phyloP scores from a whole-genome alignment of 2,329 filamentous ascomycete species.

The Aspergillus sp. region DNA sequence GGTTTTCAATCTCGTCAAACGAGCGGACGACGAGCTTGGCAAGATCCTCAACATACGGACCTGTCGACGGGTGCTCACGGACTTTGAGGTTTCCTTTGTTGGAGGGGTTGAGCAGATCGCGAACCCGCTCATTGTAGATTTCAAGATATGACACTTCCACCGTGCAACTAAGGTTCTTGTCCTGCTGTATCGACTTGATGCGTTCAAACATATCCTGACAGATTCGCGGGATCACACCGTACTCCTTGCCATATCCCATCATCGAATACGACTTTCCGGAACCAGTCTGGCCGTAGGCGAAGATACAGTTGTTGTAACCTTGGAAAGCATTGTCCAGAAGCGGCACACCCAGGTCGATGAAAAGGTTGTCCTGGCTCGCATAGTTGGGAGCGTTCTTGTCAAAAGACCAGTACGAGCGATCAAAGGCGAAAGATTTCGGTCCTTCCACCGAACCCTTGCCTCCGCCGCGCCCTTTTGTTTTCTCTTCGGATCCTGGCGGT shows the following conservation, averaged over 20 bases:
- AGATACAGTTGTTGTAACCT: slow-evolving; percentile 99
- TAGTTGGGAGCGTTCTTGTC: slow-evolving; percentile 79
- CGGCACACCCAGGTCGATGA: slow-evolving; percentile 84
- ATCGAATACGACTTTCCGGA: slow-evolving; percentile 99
- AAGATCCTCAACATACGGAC: slow-evolving; percentile 96
- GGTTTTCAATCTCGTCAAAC: slow-evolving; percentile 91
- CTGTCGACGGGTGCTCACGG: slow-evolving; percentile 94
- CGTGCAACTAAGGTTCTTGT: slow-evolving; percentile 81
- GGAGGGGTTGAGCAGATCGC: slow-evolving; percentile 90
- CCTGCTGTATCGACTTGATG: slow-evolving; percentile 72
- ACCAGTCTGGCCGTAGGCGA: slow-evolving; percentile 97
- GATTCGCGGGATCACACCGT: slow-evolving; percentile 94
- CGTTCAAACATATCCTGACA: slow-evolving; percentile 97
- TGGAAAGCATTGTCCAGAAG: slow-evolving; percentile 97
- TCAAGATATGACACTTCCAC: slow-evolving; percentile 98
- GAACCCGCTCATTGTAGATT: slow-evolving; percentile 98
- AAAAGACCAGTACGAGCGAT: slow-evolving; percentile 98
- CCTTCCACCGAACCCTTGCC: slow-evolving; percentile 69
- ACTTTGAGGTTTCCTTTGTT: slow-evolving; percentile 98
- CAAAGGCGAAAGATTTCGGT: slow-evolving; percentile 89
- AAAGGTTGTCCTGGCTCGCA: slow-evolving; percentile 87
- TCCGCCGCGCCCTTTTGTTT: slow-evolving; percentile 47
- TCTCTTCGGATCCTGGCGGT: slow-evolving; percentile 65
- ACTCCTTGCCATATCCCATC: slow-evolving; percentile 98
- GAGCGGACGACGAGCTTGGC: slow-evolving; percentile 92